Conservation (phyloP, 495 filamentous ascomycete species). For the Trypethelium eluteriae region DNA sequence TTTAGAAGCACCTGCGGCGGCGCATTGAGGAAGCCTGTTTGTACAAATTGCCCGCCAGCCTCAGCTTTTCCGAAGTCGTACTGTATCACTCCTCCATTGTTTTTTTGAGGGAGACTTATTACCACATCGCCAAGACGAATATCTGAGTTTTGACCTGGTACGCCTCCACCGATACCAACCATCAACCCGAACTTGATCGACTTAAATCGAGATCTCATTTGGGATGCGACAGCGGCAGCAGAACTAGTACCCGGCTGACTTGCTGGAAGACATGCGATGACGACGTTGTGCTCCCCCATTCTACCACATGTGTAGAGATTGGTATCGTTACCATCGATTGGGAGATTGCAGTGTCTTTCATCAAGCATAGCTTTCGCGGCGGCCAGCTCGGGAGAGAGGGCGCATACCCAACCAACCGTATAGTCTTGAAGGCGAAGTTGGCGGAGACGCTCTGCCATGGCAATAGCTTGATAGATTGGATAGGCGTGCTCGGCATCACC, state of each 20-base stretch:
- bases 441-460: too few species aligned
- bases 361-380: conserved; percentile 36
- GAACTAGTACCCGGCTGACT: background rate
- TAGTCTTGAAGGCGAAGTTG: conserved; percentile 31
- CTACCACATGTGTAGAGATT: background rate
- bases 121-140: background rate
- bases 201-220: background rate
- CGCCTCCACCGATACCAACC: background rate
- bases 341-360: conserved; percentile 27
- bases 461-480: too few species aligned
- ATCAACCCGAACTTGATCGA: background rate
- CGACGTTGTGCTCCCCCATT: background rate
- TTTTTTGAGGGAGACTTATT: background rate
- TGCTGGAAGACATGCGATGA: background rate
- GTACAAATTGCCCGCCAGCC: background rate
- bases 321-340: conserved; percentile 14
- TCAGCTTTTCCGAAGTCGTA: background rate
- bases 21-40: background rate
- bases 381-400: conserved; percentile 33
- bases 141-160: background rate
- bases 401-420: conserved; percentile 38
- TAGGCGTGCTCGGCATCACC: too few species aligned
- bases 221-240: background rate
- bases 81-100: background rate
- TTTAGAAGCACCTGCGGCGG: background rate